A percentile compares a stretch with the other conserved stretches of the same genome.
phyloP scores from a whole-genome alignment of 2,329 filamentous ascomycete species.

The Sarocladium strictum region DNA sequence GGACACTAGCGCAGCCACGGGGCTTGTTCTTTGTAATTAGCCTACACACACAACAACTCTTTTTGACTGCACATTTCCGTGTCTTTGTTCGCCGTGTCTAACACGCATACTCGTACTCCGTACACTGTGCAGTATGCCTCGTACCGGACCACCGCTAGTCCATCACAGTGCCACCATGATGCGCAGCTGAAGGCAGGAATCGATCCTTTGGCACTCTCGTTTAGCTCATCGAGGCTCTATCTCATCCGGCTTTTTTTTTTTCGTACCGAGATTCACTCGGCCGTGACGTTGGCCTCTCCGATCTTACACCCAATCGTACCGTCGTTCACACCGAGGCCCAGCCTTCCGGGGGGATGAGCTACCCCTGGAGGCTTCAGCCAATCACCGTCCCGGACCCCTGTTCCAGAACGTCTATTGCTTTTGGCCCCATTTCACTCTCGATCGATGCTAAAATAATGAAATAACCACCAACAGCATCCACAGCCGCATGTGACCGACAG shows the following conservation, averaged over 20 bases:
- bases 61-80: too few relatives aligned
- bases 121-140: neutral
- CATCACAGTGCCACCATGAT: neutral
- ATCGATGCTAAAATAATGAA: neutral
- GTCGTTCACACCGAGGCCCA: neutral
- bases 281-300: neutral
- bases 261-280: neutral
- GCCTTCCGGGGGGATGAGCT: constrained; percentile 6
- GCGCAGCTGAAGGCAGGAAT: neutral
- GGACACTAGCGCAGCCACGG: neutral
- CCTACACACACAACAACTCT: neutral
- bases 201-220: neutral
- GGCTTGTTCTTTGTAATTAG: constrained; percentile 1
- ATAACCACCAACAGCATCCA: neutral
- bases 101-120: too few relatives aligned
- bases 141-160: too few relatives aligned
- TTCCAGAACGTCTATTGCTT: constrained; percentile 5
- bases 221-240: neutral
- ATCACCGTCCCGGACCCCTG: neutral
- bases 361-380: neutral
- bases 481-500: neutral
- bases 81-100: too few relatives aligned
- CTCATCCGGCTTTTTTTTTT: too few relatives aligned
- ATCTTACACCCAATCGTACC: neutral
- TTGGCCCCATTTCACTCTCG: neutral